Evolutionary conservation across 768 basidiomycete species (phyloP).

Genomic region (Fomitopsis pulvina): DNA sequence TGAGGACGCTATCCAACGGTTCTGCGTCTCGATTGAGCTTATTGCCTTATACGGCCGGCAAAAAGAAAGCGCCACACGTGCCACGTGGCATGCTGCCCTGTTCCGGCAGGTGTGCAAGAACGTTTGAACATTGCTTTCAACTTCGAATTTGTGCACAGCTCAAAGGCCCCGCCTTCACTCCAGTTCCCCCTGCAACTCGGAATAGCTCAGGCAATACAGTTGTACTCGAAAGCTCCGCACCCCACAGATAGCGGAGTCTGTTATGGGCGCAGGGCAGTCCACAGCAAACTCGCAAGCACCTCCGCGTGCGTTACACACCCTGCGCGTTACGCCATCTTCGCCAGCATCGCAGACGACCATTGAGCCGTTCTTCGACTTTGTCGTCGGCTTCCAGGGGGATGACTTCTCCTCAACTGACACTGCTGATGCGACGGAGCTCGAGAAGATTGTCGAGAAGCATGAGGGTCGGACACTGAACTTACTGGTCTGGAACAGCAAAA

Average conservation of each 20-base stretch:
- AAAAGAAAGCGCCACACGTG: too few relatives aligned
- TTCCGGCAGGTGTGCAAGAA: neutral
- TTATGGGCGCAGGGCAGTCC: slow-evolving; percentile 75
- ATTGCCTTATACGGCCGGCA: too few relatives aligned
- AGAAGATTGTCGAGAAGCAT: slow-evolving; percentile 76
- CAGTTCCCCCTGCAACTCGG: too few relatives aligned
- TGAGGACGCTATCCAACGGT: too few relatives aligned
- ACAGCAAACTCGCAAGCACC: slow-evolving; percentile 40
- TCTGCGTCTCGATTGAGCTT: too few relatives aligned
- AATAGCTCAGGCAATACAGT: too few relatives aligned
- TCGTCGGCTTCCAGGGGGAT: slow-evolving; percentile 82
- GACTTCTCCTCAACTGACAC: slow-evolving; percentile 38
- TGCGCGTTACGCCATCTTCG: slow-evolving; percentile 83
- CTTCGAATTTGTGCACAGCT: neutral
- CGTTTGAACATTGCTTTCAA: neutral
- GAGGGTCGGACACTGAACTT: slow-evolving; percentile 67
- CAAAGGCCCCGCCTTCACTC: too few relatives aligned
- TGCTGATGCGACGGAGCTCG: slow-evolving; percentile 66
- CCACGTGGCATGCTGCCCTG: neutral
- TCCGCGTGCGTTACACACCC: slow-evolving; percentile 70
- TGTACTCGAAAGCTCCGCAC: too few relatives aligned
- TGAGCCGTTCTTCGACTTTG: slow-evolving; percentile 95
- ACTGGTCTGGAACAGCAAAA: slow-evolving; percentile 82
- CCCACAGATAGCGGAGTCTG: neutral
- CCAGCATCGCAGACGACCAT: slow-evolving; percentile 83